A percentile compares a stretch with the other conserved stretches of the same genome.
Evolutionary conservation across 2,329 filamentous ascomycete genomes (phyloP).

Genomic region (Juglanconis juglandina): DNA sequence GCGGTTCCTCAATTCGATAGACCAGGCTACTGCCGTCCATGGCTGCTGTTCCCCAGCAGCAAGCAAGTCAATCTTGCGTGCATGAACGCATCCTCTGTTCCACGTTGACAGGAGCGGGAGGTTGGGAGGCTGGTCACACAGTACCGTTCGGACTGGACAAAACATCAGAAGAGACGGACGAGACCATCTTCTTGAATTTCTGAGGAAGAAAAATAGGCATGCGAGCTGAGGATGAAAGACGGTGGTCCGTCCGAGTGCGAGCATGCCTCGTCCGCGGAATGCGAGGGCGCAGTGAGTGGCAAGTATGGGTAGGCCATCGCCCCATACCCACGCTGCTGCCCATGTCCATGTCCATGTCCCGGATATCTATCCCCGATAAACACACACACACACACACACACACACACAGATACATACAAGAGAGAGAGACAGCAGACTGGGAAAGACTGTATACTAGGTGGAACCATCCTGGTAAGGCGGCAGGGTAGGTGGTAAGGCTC

Average conservation of each 20-base stretch:
- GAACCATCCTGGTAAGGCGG: not conserved
- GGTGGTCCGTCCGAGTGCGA: not conserved
- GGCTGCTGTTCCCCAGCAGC: slow-evolving; percentile 17
- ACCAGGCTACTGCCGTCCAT: slow-evolving; percentile 16
- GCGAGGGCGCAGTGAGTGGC: not conserved
- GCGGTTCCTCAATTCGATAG: slow-evolving; percentile 10
- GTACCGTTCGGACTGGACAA: not conserved
- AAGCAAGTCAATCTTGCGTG: slow-evolving; percentile 21
- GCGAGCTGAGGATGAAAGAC: not conserved
- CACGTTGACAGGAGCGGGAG: slow-evolving; percentile 8
- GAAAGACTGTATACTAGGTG: too few relatives aligned
- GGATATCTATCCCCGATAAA: not conserved
- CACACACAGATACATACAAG: too few relatives aligned
- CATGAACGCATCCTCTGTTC: slow-evolving; percentile 19
- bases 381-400: too few relatives aligned
- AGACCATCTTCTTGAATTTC: too few relatives aligned
- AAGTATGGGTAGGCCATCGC: not conserved
- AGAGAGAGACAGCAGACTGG: too few relatives aligned
- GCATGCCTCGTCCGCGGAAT: not conserved
- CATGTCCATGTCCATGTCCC: not conserved
- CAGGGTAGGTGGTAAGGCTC: not conserved
- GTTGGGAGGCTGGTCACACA: slow-evolving; percentile 8
- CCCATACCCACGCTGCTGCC: not conserved
- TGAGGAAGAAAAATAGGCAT: not conserved
- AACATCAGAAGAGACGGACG: not conserved